Base-by-base conservation (phyloP, 169 alveolate genomes). In the Plasmodium billcollinsi region DNA sequence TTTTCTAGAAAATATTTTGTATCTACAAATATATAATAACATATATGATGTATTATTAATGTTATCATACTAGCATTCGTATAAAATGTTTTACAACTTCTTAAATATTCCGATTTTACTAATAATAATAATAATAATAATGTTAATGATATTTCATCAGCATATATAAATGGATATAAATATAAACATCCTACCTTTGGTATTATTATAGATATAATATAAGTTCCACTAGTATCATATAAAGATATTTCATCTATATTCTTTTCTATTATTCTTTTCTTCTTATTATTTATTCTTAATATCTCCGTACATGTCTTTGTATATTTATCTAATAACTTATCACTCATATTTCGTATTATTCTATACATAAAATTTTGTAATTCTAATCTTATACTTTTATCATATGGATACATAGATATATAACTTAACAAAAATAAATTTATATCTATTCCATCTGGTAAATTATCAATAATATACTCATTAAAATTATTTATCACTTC, bases 401-500 rank as follows among this genome's bases (percentile, higher is more conserved):
- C 88, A 58, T 86, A 86, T 45, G 92, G 92, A 73, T 86, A 86
- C 92, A 86, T 86, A 14, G 92, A 86, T 39, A 86, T 72, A 54
- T 86, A 86, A 73, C 92, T 86, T 45, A 86, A 73, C 4, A 86
- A 74, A 67, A 86, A 86, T 73, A 86, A 73, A 72, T 86, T 86
- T 43, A 71, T 4, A 33, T 33, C 21, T 39, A 54, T 66, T 15
- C 70, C 26, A 2, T 59, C 71, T 0, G 76, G 69, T 18, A 86
- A 74, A 66, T 86, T 70, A 12, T 59, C 54, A 0, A 86, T 49
- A 5, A 86, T 61, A 65, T 86, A 86, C 11, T 21, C 63, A 20
- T 54, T 70, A 33, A 86, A 86, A 15, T 71, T 72, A 47, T 20
- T 45, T 54, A 86, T 47, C 6, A 66, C 26, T 2, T 7, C 11